Conservation (phyloP, 495 filamentous ascomycete species). For the Penicillium crystallinum region DNA sequence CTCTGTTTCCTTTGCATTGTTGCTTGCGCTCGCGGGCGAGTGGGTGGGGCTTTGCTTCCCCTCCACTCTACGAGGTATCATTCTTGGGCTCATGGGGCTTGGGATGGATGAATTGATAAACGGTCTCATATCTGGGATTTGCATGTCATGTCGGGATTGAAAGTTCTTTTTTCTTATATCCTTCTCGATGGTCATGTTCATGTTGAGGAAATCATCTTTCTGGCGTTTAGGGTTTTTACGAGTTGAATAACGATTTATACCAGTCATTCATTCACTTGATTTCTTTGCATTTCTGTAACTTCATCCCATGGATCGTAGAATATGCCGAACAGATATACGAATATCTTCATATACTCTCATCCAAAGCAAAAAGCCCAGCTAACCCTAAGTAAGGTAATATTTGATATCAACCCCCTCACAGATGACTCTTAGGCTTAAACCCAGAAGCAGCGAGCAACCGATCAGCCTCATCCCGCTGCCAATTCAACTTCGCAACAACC, state of each 20-base stretch:
- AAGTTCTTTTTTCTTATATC: not conserved
- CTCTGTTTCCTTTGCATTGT: slow-evolving; percentile 11
- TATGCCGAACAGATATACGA: not conserved
- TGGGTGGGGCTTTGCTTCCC: not conserved
- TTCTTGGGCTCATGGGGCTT: slow-evolving; percentile 4
- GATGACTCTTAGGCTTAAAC: slow-evolving; percentile 42
- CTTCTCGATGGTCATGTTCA: slow-evolving; percentile 4
- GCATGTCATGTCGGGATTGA: slow-evolving; percentile 14
- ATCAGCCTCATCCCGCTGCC: slow-evolving; percentile 60
- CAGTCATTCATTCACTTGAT: slow-evolving; percentile 12
- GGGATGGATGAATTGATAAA: slow-evolving; percentile 8
- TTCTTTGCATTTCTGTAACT: not conserved
- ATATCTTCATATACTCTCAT: slow-evolving; percentile 3
- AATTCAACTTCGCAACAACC: slow-evolving; percentile 56
- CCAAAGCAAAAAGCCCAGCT: not conserved
- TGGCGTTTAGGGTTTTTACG: slow-evolving; percentile 9
- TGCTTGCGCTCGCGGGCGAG: slow-evolving; percentile 7
- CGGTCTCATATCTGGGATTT: slow-evolving; percentile 16
- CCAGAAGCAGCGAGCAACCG: slow-evolving; percentile 59
- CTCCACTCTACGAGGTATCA: slow-evolving; percentile 8
- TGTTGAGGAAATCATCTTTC: slow-evolving; percentile 4
- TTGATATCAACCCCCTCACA: slow-evolving; percentile 19
- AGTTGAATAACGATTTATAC: slow-evolving; percentile 12
- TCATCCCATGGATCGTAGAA: too few species aligned
- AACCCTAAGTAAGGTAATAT: not conserved